A percentile compares a stretch with the other conserved stretches of the same genome.
These are phyloP conservation scores for bread wheat (Triticum aestivum) DNA, from an alignment of 176 grass and related monocot species.

Conservation along the genomic window DNA sequence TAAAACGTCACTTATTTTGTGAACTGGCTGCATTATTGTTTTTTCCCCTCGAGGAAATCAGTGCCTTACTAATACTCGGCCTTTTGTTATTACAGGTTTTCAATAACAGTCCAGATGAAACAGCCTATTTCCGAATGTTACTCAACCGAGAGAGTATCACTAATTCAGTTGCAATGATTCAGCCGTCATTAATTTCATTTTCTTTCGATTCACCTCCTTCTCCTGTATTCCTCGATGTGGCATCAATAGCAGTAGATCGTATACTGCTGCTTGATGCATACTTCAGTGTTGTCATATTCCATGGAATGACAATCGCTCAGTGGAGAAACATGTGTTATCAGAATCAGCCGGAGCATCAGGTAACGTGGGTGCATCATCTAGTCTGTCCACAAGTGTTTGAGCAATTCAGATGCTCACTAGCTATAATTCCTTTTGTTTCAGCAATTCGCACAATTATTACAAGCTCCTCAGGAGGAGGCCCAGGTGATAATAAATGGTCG, in stretches of 20 bases:
- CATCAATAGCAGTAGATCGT: constrained; percentile 81
- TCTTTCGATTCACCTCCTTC: constrained; percentile 85
- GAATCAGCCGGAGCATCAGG: constrained; percentile 97
- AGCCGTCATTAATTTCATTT: constrained; percentile 85
- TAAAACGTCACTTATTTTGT: not conserved
- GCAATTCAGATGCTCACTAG: constrained; percentile 19
- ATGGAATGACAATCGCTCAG: constrained; percentile 95
- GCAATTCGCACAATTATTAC: constrained; percentile 89
- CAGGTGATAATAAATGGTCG: constrained; percentile 75
- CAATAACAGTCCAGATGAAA: constrained; percentile 99
- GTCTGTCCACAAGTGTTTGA: too few relatives aligned
- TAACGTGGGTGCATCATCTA: constrained; percentile 17
- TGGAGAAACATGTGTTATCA: constrained; percentile 99
- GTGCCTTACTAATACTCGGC: constrained; percentile 19
- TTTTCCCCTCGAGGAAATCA: not conserved
- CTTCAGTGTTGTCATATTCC: constrained; percentile 98
- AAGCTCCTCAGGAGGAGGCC: constrained; percentile 87
- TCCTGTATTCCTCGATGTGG: constrained; percentile 89
- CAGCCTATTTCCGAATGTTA: constrained; percentile 95
- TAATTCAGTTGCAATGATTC: constrained; percentile 97
- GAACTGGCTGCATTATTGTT: not conserved
- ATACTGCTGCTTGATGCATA: constrained; percentile 97
- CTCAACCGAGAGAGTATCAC: constrained; percentile 89
- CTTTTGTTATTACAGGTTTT: constrained; percentile 70
- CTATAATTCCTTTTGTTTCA: constrained; percentile 33